A percentile compares a stretch with the other conserved stretches of the same genome.
Evolutionary conservation across 164 flowering plant genomes (phyloP).

Genomic region (Warburgia ugandensis): DNA sequence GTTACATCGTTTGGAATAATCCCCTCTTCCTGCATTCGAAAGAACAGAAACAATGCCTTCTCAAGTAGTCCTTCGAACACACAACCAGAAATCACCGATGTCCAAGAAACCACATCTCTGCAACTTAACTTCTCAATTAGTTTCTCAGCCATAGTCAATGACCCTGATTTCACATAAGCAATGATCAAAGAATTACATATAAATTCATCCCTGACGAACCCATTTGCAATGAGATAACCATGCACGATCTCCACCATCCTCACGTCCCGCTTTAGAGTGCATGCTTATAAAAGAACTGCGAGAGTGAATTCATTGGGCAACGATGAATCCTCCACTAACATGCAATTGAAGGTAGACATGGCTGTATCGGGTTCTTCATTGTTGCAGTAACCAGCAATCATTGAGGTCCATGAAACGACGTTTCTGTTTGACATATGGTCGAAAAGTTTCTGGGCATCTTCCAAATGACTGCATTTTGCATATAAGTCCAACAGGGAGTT

Average conservation of each 20-base stretch:
- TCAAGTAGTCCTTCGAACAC: conserved; percentile 5
- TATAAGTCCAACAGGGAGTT: conserved; percentile 17
- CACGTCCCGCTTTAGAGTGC: conserved; percentile 2
- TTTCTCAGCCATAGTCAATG: conserved; percentile 5
- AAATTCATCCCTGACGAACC: conserved; percentile 6
- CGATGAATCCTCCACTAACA: conserved; percentile 3
- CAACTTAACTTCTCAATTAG: conserved; percentile 7
- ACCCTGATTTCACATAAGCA: conserved; percentile 16
- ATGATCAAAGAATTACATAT: conserved; percentile 14
- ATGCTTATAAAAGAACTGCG: conserved; percentile 17
- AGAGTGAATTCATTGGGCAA: conserved; percentile 20
- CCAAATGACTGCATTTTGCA: conserved; percentile 10
- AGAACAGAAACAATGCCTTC: conserved; percentile 13
- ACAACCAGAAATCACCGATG: conserved; percentile 18
- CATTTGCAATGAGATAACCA: conserved; percentile 7
- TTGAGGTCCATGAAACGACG: conserved; percentile 19
- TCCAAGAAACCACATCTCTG: conserved; percentile 27
- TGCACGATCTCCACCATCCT: conserved; percentile 13
- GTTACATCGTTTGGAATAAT: no score
- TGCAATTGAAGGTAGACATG: conserved; percentile 6
- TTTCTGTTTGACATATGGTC: conserved; percentile 19
- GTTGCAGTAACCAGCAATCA: conserved; percentile 15
- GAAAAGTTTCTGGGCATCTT: conserved; percentile 12
- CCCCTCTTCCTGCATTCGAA: conserved; percentile 18
- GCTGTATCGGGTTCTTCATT: conserved; percentile 3